Evolutionary conservation across 805 yeast genomes (phyloP).

Genomic region (Kodamaea nitidulidarum): DNA sequence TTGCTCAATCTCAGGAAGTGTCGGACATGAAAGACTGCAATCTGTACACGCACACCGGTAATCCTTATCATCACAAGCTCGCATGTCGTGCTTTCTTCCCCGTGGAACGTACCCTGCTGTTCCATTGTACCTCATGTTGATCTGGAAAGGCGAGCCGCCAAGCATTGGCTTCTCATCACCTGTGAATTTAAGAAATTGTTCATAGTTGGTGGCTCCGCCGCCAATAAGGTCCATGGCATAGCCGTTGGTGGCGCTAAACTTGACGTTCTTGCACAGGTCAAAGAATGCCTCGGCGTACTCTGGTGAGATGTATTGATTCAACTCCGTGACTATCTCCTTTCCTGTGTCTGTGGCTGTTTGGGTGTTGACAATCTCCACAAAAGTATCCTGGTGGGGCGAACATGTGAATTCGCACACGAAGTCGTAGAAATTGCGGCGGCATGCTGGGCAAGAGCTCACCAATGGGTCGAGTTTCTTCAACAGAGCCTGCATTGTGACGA

Average conservation of each 20-base stretch:
- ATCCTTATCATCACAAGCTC: slow-evolving; percentile 57
- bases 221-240: slow-evolving; percentile 96
- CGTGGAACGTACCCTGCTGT: neutral
- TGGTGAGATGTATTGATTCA: slow-evolving; percentile 58
- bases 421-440: slow-evolving; percentile 77
- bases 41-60: slow-evolving; percentile 89
- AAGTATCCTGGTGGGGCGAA: slow-evolving; percentile 74
- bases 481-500: slow-evolving; percentile 45
- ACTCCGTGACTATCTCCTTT: slow-evolving; percentile 61
- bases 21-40: slow-evolving; percentile 79
- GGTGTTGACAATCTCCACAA: slow-evolving; percentile 61
- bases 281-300: slow-evolving; percentile 61
- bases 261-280: slow-evolving; percentile 83
- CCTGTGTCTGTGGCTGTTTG: slow-evolving; percentile 47
- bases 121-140: slow-evolving; percentile 56
- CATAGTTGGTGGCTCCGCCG: slow-evolving; percentile 84
- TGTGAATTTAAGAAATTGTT: slow-evolving; percentile 74
- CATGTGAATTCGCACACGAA: slow-evolving; percentile 88
- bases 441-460: slow-evolving; percentile 73
- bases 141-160: slow-evolving; percentile 96
- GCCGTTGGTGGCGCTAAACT: slow-evolving; percentile 92
- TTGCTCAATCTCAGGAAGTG: slow-evolving; percentile 39
- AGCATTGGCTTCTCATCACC: slow-evolving; percentile 92
- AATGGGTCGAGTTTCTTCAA: slow-evolving; percentile 39
- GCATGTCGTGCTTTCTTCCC: slow-evolving; percentile 28